Evolutionary conservation across 2,329 filamentous ascomycete species (phyloP).

Genomic region (Aspergillus felis): DNA sequence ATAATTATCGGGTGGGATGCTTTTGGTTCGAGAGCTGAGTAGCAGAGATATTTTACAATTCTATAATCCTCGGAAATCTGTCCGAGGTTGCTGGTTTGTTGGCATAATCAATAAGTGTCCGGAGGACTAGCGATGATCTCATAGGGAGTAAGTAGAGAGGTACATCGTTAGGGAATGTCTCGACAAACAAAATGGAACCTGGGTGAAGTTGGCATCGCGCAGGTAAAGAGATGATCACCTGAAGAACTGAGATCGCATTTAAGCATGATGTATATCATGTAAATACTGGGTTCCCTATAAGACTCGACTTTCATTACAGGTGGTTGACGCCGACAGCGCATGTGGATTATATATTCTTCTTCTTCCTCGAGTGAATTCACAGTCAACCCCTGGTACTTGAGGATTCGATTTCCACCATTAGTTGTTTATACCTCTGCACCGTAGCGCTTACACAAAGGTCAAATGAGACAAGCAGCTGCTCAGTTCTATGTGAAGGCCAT

Average conservation of each 20-base stretch:
- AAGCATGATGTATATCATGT: background rate
- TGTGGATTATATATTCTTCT: background rate
- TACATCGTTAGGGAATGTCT: background rate
- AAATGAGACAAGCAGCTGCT: background rate
- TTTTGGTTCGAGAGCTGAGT: background rate
- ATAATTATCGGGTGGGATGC: background rate
- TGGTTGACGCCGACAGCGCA: background rate
- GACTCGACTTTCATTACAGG: background rate
- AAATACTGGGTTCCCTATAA: background rate
- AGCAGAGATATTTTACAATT: background rate
- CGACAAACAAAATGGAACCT: background rate
- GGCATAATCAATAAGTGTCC: background rate
- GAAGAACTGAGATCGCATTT: background rate
- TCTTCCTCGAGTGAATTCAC: background rate
- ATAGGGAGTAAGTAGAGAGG: background rate
- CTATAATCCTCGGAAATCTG: background rate
- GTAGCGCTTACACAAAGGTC: background rate
- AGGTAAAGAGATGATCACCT: background rate
- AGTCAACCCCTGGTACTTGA: background rate
- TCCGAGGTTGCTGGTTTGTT: background rate
- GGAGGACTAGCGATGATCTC: background rate
- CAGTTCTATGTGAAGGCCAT: background rate
- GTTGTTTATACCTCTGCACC: background rate
- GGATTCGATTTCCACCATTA: background rate
- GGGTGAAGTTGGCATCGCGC: background rate